These are phyloP conservation scores for Starmerella ratchasimensis DNA, from an alignment of 805 yeast species.

Conservation along the genomic window DNA sequence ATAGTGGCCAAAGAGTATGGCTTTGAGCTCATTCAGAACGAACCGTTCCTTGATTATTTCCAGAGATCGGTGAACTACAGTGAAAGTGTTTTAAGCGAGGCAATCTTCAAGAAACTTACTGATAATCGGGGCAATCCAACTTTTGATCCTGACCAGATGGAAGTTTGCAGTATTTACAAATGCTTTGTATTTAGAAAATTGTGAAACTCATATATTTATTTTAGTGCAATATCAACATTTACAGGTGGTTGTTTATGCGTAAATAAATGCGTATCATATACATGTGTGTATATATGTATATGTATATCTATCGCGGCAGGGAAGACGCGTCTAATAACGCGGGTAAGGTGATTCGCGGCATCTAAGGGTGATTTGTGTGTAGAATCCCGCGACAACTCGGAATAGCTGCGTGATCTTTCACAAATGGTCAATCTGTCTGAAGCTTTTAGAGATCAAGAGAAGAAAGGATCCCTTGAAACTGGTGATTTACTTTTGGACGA, in stretches of 20 bases:
- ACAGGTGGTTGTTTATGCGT: not conserved
- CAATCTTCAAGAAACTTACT: slow-evolving; percentile 34
- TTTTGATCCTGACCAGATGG: slow-evolving; percentile 78
- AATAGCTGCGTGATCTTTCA: too few species aligned
- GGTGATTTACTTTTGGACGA: slow-evolving; percentile 8
- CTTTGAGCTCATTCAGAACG: slow-evolving; percentile 53
- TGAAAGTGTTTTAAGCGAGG: slow-evolving; percentile 21
- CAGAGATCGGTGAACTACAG: slow-evolving; percentile 51
- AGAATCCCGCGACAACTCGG: too few species aligned
- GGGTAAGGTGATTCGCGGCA: too few species aligned
- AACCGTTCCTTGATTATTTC: slow-evolving; percentile 71
- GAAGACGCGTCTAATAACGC: too few species aligned
- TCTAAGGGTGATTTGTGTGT: too few species aligned
- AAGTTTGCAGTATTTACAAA: slow-evolving; percentile 71
- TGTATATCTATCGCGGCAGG: too few species aligned
- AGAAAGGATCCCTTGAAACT: slow-evolving; percentile 1
- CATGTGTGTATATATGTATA: too few species aligned
- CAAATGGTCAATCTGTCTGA: slow-evolving; percentile 10
- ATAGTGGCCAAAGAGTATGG: slow-evolving; percentile 75
- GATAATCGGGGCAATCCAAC: slow-evolving; percentile 72
- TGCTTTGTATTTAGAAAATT: slow-evolving; percentile 57
- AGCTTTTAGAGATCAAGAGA: not conserved
- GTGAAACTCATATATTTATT: not conserved
- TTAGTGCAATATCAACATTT: not conserved
- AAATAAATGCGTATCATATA: not conserved